Base-by-base conservation (phyloP, 148 eudicot genomes). In the Suaeda aralocaspica region DNA sequence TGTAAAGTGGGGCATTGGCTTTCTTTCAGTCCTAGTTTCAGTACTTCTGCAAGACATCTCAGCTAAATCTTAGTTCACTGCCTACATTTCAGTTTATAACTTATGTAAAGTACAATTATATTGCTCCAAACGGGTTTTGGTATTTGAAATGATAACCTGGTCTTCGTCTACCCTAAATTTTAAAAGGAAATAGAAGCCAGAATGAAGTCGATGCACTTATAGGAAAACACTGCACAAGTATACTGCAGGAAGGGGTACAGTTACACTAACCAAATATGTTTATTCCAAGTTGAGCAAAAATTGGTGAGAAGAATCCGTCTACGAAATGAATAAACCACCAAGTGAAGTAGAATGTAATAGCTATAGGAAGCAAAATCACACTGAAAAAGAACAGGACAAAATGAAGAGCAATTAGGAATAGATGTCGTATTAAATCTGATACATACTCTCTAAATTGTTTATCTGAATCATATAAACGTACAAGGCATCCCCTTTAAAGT, bases 291-390 rank as follows among this genome's bases (percentile, higher is more conserved):
- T 86, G 88, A 25, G 72, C 18, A 69, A 79, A 88, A 44, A 88
- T 77, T 19, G 92, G 92, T 44, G 92, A 86, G 74, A 88, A 88
- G 80, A 86, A 86, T 26, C 90, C 92, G 65, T 88, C 92, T 70
- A 88, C 90, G 19, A 86, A 82, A 70, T 79, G 92, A 64, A 88
- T 75, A 72, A 88, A 86, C 90, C 92, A 86, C 92, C 92, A 86
- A 24, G 92, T 88, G n/a, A 67, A 60, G 56, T 88, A 88, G 73
- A 86, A 88, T 42, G 92, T 88, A 72, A 86, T 79, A 55, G 92
- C 90, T 71, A 86, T 77, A 2, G 93, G 90, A 74, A 88, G 81
- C 66, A 86, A 79, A 59, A 88, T 88, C 58, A 88, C 93, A 74
- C 93, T 88, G 93, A 74, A 86, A 68, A 66, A 84, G 64, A 64